These are phyloP conservation scores for Pugionium cornutum DNA, from an alignment of 345 rosid species.

Conservation along the genomic window DNA sequence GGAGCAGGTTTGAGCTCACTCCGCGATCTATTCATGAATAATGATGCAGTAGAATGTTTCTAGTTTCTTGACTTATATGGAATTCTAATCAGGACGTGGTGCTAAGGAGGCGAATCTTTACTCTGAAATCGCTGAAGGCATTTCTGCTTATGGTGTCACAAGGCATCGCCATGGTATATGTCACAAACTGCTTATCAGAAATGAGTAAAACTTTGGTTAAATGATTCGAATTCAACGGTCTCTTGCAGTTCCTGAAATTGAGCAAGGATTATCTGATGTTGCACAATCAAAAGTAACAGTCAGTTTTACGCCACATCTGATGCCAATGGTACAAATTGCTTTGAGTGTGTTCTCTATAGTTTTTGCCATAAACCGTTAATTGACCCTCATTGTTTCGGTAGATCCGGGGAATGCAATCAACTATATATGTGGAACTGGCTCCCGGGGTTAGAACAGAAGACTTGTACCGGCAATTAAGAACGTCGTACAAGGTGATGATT, in stretches of 20 bases:
- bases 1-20: constrained; percentile 75
- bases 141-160: constrained; percentile 87
- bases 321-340: constrained; percentile 76
- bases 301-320: constrained; percentile 97
- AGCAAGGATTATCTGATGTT: constrained; percentile 86
- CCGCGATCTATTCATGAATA: not conserved
- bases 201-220: not conserved
- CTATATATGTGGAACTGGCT: constrained; percentile 85
- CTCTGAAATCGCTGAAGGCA: constrained; percentile 89
- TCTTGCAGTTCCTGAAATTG: constrained; percentile 92
- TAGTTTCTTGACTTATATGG: constrained; percentile 17
- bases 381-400: constrained; percentile 30
- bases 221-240: constrained; percentile 16
- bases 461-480: constrained; percentile 57
- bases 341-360: constrained; percentile 14
- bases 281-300: constrained; percentile 68
- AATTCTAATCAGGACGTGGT: constrained; percentile 72
- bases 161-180: constrained; percentile 84
- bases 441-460: constrained; percentile 61
- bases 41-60: constrained; percentile 13
- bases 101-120: constrained; percentile 82
- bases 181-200: not conserved
- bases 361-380: constrained; percentile 30
- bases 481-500: constrained; percentile 60
- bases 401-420: constrained; percentile 98